phyloP scores from a whole-genome alignment of 2,329 filamentous ascomycete species.

The Colletotrichum sp. region DNA sequence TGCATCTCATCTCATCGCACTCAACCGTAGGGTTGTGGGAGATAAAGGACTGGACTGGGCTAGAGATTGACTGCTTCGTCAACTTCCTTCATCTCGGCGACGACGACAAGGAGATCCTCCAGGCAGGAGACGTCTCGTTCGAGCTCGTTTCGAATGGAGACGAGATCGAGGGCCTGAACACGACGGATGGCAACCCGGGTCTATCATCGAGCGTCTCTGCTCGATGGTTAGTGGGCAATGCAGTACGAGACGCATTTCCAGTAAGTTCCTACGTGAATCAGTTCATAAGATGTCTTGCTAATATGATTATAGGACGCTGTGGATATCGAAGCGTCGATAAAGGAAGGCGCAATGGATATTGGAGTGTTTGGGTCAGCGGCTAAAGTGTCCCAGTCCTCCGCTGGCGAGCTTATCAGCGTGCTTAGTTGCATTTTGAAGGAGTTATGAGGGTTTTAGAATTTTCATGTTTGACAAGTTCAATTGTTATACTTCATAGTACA shows the following conservation, averaged over 20 bases:
- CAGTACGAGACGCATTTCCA: constrained; percentile 31
- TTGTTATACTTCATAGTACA: neutral
- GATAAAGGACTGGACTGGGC: constrained; percentile 76
- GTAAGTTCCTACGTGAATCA: constrained; percentile 22
- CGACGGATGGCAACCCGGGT: neutral
- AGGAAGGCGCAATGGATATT: constrained; percentile 35
- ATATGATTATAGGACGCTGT: constrained; percentile 35
- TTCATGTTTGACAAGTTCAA: neutral
- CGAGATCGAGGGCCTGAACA: neutral
- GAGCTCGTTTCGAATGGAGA: constrained; percentile 30
- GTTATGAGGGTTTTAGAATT: neutral
- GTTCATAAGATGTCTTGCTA: neutral
- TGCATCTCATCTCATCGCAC: constrained; percentile 62
- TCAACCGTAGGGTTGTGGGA: constrained; percentile 70
- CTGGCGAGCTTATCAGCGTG: neutral
- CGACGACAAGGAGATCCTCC: neutral
- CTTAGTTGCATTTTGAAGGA: neutral
- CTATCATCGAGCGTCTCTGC: neutral
- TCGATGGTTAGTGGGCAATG: constrained; percentile 26
- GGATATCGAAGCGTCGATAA: constrained; percentile 44
- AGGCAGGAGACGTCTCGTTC: neutral
- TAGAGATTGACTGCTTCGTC: constrained; percentile 74
- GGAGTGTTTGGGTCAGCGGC: constrained; percentile 40
- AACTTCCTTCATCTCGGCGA: constrained; percentile 72
- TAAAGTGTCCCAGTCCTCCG: neutral